phyloP scores from a whole-genome alignment of 805 yeast species.

The Candida multigemmis region DNA sequence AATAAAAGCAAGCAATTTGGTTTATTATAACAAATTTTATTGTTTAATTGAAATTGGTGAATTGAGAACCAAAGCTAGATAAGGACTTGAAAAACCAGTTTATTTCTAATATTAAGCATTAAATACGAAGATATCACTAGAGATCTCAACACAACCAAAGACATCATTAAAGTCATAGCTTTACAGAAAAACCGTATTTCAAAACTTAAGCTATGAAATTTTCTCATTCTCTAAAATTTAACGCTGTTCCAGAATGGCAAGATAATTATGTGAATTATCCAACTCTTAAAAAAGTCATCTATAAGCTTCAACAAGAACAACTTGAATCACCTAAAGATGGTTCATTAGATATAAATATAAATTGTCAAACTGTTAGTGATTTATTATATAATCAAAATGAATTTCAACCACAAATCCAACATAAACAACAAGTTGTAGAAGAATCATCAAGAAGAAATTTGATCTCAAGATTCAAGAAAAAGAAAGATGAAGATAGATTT shows the following conservation, averaged over 20 bases:
- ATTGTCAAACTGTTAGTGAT: neutral
- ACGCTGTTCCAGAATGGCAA: slow-evolving; percentile 48
- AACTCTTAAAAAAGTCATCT: slow-evolving; percentile 46
- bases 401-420: neutral
- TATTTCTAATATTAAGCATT: too few relatives aligned
- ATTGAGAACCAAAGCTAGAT: too few relatives aligned
- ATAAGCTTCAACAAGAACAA: slow-evolving; percentile 40
- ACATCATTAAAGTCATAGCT: neutral
- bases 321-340: slow-evolving; percentile 4
- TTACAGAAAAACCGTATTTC: neutral
- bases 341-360: neutral
- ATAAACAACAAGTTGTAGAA: too few relatives aligned
- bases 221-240: slow-evolving; percentile 40
- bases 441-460: too few relatives aligned
- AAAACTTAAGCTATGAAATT: slow-evolving; percentile 43
- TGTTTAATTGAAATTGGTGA: too few relatives aligned
- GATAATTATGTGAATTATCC: slow-evolving; percentile 37
- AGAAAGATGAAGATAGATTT: too few relatives aligned
- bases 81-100: too few relatives aligned
- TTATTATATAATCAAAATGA: too few relatives aligned
- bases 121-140: too few relatives aligned
- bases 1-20: too few relatives aligned
- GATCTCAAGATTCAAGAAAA: too few relatives aligned
- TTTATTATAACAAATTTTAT: too few relatives aligned
- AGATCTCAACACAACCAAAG: slow-evolving; percentile 1